These are phyloP conservation scores for Naganishia cerealis DNA, from an alignment of 1,284 basidiomycete genomes.

Conservation along the genomic window DNA sequence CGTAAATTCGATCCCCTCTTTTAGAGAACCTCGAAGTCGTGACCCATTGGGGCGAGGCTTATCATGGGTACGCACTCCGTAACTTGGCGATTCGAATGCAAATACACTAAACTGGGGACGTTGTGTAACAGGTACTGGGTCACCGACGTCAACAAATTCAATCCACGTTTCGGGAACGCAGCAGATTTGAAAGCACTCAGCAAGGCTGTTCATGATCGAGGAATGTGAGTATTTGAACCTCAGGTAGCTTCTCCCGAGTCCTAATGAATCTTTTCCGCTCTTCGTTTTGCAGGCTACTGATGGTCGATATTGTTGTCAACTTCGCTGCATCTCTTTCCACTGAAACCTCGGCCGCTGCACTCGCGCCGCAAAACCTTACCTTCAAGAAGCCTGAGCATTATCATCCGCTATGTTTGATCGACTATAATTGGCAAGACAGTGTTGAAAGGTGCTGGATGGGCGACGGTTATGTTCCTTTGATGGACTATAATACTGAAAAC, in stretches of 20 bases:
- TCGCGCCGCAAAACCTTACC: slow-evolving; percentile 2
- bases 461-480: slow-evolving; percentile 57
- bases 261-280: background rate
- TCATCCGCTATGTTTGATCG: slow-evolving; percentile 66
- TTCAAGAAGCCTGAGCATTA: slow-evolving; percentile 52
- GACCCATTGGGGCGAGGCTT: slow-evolving; percentile 67
- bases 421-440: slow-evolving; percentile 65
- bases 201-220: slow-evolving; percentile 64
- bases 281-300: slow-evolving; percentile 60
- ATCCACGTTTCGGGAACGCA: slow-evolving; percentile 66
- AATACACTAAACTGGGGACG: slow-evolving; percentile 36
- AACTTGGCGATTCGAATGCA: background rate
- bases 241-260: background rate
- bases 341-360: slow-evolving; percentile 27
- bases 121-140: slow-evolving; percentile 55
- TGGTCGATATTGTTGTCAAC: slow-evolving; percentile 77
- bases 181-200: slow-evolving; percentile 69
- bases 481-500: slow-evolving; percentile 72
- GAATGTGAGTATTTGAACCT: slow-evolving; percentile 59
- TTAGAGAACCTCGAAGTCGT: slow-evolving; percentile 63
- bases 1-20: background rate
- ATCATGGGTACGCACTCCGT: slow-evolving; percentile 59
- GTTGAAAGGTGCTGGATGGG: slow-evolving; percentile 61
- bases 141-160: slow-evolving; percentile 65
- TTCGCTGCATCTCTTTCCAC: slow-evolving; percentile 43